These are phyloP conservation scores for Cercospora beticola DNA, from an alignment of 2,329 filamentous ascomycete genomes.

Conservation along the genomic window DNA sequence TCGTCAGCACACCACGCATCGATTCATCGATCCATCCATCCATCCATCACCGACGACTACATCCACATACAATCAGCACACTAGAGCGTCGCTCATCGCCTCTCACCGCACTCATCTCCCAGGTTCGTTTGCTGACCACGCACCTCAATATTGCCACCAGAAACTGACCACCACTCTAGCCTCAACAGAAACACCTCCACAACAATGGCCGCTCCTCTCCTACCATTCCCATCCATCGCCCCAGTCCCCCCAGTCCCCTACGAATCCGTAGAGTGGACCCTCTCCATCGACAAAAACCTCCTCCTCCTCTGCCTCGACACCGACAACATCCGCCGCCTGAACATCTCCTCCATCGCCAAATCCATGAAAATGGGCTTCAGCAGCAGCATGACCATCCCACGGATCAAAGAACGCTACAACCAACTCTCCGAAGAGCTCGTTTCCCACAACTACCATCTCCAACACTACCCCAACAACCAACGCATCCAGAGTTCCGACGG, in stretches of 20 bases:
- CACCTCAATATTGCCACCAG: background rate
- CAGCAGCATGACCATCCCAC: background rate
- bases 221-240: background rate
- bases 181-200: background rate
- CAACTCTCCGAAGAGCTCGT: background rate
- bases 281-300: constrained; percentile 1
- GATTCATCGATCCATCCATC: background rate
- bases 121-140: background rate
- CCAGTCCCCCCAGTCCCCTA: background rate
- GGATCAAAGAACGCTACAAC: background rate
- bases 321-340: background rate
- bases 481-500: background rate
- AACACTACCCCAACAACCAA: background rate
- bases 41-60: background rate
- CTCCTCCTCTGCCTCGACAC: background rate
- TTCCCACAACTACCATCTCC: background rate
- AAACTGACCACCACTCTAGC: background rate
- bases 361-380: background rate
- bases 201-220: background rate
- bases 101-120: background rate
- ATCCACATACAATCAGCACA: background rate
- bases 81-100: background rate
- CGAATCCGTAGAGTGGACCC: background rate
- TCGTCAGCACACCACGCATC: background rate
- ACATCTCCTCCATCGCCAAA: background rate